Base-by-base conservation (phyloP, 768 basidiomycete genomes). In the Chalciporus chontae region DNA sequence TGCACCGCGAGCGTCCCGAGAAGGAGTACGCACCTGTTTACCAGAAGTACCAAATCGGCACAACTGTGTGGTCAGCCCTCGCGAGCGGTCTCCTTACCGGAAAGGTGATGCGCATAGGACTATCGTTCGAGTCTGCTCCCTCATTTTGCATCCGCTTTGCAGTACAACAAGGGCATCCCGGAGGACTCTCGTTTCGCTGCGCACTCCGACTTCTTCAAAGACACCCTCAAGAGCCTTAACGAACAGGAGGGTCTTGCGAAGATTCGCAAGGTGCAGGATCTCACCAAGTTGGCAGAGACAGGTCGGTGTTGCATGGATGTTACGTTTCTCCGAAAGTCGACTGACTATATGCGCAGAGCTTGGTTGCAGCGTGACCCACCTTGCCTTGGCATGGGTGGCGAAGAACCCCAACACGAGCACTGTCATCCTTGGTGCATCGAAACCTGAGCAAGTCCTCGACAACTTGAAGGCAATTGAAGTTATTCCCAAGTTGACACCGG, bases 321-420 rank as follows among this genome's bases (percentile, higher is more conserved):
- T 18, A 29, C 40, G 23, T 32, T 29, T 32, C n/a, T 24, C 5
- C 10, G 15, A 5, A 15, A 15, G 7, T 0, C 4, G 5, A 23
- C 45, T 58, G 40, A 49, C 41, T 51, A 18, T 46, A 49, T 51
- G 47, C 50, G 7, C 23, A 69, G 69, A 74, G 54, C 66, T 83
- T n/a, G 77, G 69, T 13, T 72, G 70, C 46, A 74, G 68, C 17
- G 70, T 76, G 53, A 68, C 75, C n/a, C 72, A 73, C 36, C 68
- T 83, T 42, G 74, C 83, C 1, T 69, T 84, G 49, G 82, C 83
- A 18, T 84, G 81, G 81, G 65, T 74, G 7, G 70, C 75, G 8
- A 68, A 62, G 53, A 76, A 80, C 60, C 71, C 74, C n/a, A 75
- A 75, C 62, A 76, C 74, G 38, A 68, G 70, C 47, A 75, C 72